Base-by-base conservation (phyloP, 192 early-diverging fungal species). In the Haplosporangium gracile region DNA sequence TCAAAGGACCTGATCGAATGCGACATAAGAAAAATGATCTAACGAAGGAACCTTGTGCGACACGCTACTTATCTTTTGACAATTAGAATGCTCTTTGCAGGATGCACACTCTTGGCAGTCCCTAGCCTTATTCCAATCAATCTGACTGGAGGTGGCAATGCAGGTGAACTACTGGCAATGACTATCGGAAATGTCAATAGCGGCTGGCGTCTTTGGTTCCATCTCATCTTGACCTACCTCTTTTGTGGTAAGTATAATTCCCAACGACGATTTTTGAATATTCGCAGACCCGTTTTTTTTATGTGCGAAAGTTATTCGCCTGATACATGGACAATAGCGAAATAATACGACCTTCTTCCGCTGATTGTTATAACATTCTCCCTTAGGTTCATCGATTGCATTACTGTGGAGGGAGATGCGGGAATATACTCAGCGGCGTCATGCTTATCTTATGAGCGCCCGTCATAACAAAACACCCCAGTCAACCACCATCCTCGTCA, bases 121-220 rank as follows among this genome's bases (percentile, higher is more conserved):
- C 90, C 86, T 0, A 88, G 94, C 29, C 88, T 98, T 15, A 81
- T 97, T 22, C 96, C 97, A 18, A 70, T 97, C 16, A 95, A 97
- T 76, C 86, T 90, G 5, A 78, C 89, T n/a, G 90, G 93, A 22
- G 90, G 93, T 5, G 53, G 72, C 26, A 72, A 80, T 10, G 42
- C 81, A 16, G 34, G 39, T 1, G 96, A 96, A 8, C 88, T 97
- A 18, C 82, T 92, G 63, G 68, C 82, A 36, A 79, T 95, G 76
- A 94, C 95, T 1, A 93, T 97, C 34, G 94, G 93, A 70, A 98
- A 98, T 70, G 89, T 98, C 20, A 57, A 75, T 4, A 68, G 82
- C 34, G 5, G n/a, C 5, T 70, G 86, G 53, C 89, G 92, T 32
- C 90, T 95, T 10, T 97, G 96, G 96, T 93, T 93, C 13, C 96